Conservation (phyloP, 73 alveolate species). For the Chromera velia region DNA sequence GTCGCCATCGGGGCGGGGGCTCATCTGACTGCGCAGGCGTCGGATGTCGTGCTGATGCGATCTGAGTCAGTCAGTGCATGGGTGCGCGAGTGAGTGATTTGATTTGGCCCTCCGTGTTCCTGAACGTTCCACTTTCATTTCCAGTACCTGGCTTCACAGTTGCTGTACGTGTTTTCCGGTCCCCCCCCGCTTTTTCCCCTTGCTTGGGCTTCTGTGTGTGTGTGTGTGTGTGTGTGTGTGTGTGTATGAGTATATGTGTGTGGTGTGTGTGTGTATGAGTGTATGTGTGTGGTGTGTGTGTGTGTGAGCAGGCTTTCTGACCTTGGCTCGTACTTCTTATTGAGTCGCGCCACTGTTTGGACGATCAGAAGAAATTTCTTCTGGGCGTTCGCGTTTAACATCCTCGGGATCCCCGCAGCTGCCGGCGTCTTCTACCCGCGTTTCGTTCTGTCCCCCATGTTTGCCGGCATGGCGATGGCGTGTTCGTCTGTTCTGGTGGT, state of each 20-base stretch:
- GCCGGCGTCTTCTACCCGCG: constrained; percentile 22
- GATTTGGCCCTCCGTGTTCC: too few relatives aligned
- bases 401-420: constrained; percentile 25
- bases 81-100: too few relatives aligned
- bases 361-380: constrained; percentile 9
- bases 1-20: constrained; percentile 80
- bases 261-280: too few relatives aligned
- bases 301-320: background rate
- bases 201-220: too few relatives aligned
- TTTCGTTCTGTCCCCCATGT: background rate
- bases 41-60: constrained; percentile 64
- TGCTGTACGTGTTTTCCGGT: too few relatives aligned
- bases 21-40: constrained; percentile 71
- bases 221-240: too few relatives aligned
- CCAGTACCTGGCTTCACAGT: too few relatives aligned
- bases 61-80: too few relatives aligned
- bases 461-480: background rate
- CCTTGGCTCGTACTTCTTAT: background rate
- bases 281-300: too few relatives aligned
- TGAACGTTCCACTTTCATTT: too few relatives aligned
- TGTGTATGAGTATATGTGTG: too few relatives aligned
- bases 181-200: too few relatives aligned
- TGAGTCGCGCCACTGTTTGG: background rate
- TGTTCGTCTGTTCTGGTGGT: background rate
- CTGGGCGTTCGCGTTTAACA: constrained; percentile 33